phyloP scores from a whole-genome alignment of 2,329 filamentous ascomycete species.

The Zasmidium angulare region DNA sequence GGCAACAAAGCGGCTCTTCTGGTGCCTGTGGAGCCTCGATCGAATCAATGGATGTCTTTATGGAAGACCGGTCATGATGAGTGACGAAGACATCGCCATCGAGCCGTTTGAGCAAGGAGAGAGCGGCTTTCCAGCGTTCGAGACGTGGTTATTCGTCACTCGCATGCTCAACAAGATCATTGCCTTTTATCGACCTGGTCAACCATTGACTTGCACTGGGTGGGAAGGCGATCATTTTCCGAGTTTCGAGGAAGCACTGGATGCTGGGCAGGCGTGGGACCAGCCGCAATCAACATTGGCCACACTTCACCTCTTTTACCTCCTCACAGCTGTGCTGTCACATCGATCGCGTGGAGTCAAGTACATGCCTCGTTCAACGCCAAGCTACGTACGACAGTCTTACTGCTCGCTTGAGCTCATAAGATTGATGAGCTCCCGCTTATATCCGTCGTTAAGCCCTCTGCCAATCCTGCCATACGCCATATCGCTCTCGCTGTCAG shows the following conservation, averaged over 20 bases:
- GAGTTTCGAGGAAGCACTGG: conserved; percentile 23
- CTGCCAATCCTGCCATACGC: conserved; percentile 58
- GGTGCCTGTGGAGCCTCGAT: conserved; percentile 52
- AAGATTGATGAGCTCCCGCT: conserved; percentile 46
- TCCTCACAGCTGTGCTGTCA: conserved; percentile 57
- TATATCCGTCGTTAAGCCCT: conserved; percentile 48
- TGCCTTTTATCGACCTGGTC: conserved; percentile 47
- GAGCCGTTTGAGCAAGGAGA: conserved; percentile 43
- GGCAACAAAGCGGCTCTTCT: conserved; percentile 48
- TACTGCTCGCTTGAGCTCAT: conserved; percentile 58
- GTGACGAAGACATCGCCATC: conserved; percentile 49
- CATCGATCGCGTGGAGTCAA: conserved; percentile 51
- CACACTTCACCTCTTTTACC: conserved; percentile 57
- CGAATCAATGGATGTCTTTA: conserved; percentile 50
- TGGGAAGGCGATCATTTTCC: conserved; percentile 44
- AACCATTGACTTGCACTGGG: conserved; percentile 42
- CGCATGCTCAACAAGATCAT: conserved; percentile 50
- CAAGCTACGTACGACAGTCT: conserved; percentile 55
- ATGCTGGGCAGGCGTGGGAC: conserved; percentile 44
- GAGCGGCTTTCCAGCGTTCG: conserved; percentile 47
- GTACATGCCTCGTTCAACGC: conserved; percentile 43
- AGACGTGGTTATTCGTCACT: conserved; percentile 48
- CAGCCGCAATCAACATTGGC: conserved; percentile 40
- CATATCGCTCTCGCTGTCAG: conserved; percentile 55
- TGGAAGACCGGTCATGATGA: conserved; percentile 49